A percentile compares a stretch with the other conserved stretches of the same genome.
Evolutionary conservation across 2,329 filamentous ascomycete species (phyloP).

Genomic region (Venturia aucupariae): DNA sequence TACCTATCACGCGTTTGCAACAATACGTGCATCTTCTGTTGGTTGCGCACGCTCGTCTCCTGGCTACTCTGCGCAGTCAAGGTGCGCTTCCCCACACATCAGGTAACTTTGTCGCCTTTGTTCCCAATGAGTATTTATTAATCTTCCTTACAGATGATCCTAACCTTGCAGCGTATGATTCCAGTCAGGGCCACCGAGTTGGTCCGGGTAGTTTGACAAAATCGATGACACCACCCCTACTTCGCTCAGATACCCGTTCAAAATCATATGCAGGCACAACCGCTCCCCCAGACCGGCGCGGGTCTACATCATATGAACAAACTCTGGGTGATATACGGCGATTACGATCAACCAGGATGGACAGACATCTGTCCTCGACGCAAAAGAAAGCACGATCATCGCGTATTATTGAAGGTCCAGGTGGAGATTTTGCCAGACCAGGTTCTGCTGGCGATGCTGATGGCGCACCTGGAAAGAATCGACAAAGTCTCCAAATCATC

Average conservation of each 20-base stretch:
- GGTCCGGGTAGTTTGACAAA: slow-evolving; percentile 34
- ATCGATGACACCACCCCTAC: slow-evolving; percentile 34
- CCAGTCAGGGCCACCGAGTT: slow-evolving; percentile 52
- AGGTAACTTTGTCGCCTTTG: slow-evolving; percentile 33
- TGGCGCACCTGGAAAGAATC: slow-evolving; percentile 28
- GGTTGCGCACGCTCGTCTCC: slow-evolving; percentile 79
- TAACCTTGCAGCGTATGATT: slow-evolving; percentile 57
- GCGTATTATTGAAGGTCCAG: slow-evolving; percentile 81
- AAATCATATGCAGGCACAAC: slow-evolving; percentile 60
- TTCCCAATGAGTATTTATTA: slow-evolving; percentile 21
- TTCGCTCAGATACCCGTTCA: slow-evolving; percentile 60
- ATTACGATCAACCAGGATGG: slow-evolving; percentile 82
- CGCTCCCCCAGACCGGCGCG: slow-evolving; percentile 25
- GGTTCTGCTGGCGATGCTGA: slow-evolving; percentile 2
- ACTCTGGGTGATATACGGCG: slow-evolving; percentile 92
- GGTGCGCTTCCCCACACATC: slow-evolving; percentile 69
- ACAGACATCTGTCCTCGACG: slow-evolving; percentile 88
- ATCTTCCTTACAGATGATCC: slow-evolving; percentile 50
- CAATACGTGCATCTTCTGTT: slow-evolving; percentile 91
- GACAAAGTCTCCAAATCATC: slow-evolving; percentile 61
- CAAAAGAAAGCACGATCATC: slow-evolving; percentile 86
- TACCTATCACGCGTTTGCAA: slow-evolving; percentile 73
- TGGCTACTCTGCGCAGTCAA: slow-evolving; percentile 77
- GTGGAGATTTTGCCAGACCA: slow-evolving; percentile 37
- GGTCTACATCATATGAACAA: slow-evolving; percentile 73